These are phyloP conservation scores for Balakata baccata DNA, from an alignment of 345 rosid genomes.

Conservation along the genomic window DNA sequence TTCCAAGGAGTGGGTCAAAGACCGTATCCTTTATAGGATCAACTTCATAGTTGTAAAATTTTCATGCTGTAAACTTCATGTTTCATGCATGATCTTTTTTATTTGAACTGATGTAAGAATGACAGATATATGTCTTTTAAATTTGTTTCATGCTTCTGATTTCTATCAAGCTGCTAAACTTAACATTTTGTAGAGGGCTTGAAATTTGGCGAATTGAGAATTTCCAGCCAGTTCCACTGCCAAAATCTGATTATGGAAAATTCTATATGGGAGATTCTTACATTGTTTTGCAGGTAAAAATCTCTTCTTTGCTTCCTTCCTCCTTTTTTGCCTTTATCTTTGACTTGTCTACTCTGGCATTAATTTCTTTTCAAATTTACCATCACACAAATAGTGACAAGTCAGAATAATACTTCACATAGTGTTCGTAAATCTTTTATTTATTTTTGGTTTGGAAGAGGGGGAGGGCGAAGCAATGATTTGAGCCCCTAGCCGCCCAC, in stretches of 20 bases:
- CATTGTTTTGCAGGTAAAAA: constrained; percentile 79
- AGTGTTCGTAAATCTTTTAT: background rate
- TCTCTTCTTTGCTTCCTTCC: background rate
- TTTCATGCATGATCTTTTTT: background rate
- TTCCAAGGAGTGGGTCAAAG: constrained; percentile 95
- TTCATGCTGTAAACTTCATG: constrained; percentile 2
- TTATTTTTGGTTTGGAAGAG: too few relatives aligned
- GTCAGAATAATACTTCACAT: background rate
- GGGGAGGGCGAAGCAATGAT: too few relatives aligned
- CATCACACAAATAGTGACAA: background rate
- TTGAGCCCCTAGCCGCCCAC: too few relatives aligned
- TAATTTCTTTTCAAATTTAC: background rate
- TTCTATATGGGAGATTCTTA: constrained; percentile 94
- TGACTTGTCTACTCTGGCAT: background rate
- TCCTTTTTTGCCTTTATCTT: background rate
- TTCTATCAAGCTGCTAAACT: constrained; percentile 37
- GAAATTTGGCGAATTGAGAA: constrained; percentile 98
- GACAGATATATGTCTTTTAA: background rate
- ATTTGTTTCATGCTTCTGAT: constrained; percentile 15
- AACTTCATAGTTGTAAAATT: constrained; percentile 10
- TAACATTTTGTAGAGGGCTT: constrained; percentile 75
- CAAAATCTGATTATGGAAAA: constrained; percentile 88
- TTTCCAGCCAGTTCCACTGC: constrained; percentile 81
- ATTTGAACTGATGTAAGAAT: background rate
- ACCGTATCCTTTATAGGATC: constrained; percentile 60